Conservation (phyloP, 352 stramenopile species). For the Globisporangium solare region DNA sequence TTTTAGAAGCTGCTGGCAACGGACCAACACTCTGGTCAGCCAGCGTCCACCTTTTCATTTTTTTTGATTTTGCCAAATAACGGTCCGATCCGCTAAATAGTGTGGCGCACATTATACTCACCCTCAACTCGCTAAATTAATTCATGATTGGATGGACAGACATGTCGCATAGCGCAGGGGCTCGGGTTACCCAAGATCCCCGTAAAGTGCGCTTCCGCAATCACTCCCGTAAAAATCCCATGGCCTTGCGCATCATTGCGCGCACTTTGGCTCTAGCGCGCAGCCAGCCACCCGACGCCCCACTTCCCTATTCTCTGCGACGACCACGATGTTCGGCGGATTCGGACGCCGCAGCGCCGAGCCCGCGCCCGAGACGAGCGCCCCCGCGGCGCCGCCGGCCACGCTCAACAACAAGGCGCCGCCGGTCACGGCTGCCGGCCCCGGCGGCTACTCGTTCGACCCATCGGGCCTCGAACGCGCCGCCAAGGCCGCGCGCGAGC, state of each 20-base stretch:
- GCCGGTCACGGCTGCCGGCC: slow-evolving; percentile 10
- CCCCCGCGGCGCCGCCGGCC: slow-evolving; percentile 1
- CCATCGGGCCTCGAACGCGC: slow-evolving; percentile 95
- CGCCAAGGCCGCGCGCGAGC: slow-evolving; percentile 96
- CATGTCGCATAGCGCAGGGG: neutral
- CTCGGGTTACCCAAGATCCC: neutral
- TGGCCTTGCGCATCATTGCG: neutral
- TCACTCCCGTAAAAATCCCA: neutral
- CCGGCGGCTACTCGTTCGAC: slow-evolving; percentile 91
- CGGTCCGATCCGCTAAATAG: neutral
- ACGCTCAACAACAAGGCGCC: slow-evolving; percentile 24
- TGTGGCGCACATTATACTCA: neutral
- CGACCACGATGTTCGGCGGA: slow-evolving; percentile 18
- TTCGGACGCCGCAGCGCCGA: slow-evolving; percentile 15
- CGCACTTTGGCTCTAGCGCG: too few species aligned
- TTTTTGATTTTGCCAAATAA: too few species aligned
- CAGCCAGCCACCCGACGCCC: too few species aligned
- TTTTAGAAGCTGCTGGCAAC: neutral
- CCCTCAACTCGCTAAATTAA: neutral
- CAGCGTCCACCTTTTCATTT: neutral
- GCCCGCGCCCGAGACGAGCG: slow-evolving; percentile 12
- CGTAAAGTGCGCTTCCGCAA: neutral
- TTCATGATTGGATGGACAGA: neutral
- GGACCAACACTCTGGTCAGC: neutral
- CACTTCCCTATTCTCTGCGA: too few species aligned